Base-by-base conservation (phyloP, 2,329 filamentous ascomycete genomes). In the Cryphonectria japonica region DNA sequence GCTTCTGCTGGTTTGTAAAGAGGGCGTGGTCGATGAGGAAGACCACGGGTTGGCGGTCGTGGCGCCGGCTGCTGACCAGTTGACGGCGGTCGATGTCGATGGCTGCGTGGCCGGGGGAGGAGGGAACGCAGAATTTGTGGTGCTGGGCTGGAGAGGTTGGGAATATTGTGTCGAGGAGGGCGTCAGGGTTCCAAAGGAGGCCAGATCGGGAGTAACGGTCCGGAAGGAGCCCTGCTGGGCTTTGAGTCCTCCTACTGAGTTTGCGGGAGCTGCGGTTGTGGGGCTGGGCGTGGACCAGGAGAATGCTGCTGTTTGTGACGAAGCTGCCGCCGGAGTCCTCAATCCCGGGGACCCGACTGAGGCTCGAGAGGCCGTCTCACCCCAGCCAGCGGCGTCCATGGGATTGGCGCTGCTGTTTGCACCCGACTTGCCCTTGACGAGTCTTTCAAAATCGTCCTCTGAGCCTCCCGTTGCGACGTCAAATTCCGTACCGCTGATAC, bases 401-500 rank as follows among this genome's bases (percentile, higher is more conserved):
- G 83, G 78, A 52, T 81, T 82, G 29, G 77, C 76, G 70, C 78
- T 80, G 39, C 78, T 80, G 39, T 77, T 75, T 16, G 76, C 74
- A 29, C 80, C 81, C 63, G 85, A 83, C 69, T 88, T 89, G 11
- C 95, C 95, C 77, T 97, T 94, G 67, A 99, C 95, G 2, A 99
- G 88, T 1, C 89, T 89, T 79, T 97, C 95, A 77, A 98, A 99
- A 77, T 97, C 94, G 71, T 92, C 88, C 65, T 92, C 86, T 2
- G 84, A 85, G 4, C 86, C 84, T 11, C 86, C 85, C 65, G 85
- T 87, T 59, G 83, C 78, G 3, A 79, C 77, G 66, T 89, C 85
- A 69, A 90, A 87, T 0, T 84, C 82, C 2, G 86, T 88, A 37
- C 90, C 90, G 4, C 88, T 90, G n/a, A 89, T 81, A 43, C 86